Evolutionary conservation across 2,329 filamentous ascomycete species (phyloP), one percentile per base, ranked within the genome.

Genomic region (Colletotrichum neosansevieriae): DNA sequence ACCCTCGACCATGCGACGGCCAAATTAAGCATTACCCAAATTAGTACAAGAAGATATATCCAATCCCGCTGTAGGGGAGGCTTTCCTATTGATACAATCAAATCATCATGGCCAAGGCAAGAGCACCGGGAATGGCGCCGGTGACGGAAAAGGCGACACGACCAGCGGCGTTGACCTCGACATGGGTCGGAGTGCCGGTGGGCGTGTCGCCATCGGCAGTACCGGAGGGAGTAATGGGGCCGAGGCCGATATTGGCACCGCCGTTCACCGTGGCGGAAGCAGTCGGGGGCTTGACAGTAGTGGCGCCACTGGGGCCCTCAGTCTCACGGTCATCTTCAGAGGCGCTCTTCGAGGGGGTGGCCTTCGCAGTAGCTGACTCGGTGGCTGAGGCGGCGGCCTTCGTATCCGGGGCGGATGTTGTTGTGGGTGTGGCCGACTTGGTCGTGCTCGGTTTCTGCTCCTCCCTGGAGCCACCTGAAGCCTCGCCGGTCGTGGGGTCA

Each of bases 401-500:
- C 24, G 51, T 40, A 32, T 54, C 51, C 32, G 34, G 11, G 9
- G 51, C 34, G 6, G 53, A 66, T 6, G 62, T 54, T 6, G 58
- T 64, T 6, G 40, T 45, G 9, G 60, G 36, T 15, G 17, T 36
- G 15, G 60, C 58, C 1, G 56, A 19, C 34, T 67, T 57, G 49
- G 54, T 34, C 2, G 51, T 49, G 19, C 44, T 69, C 24, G 70
- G 53, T 21, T 67, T 70, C 15, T 63, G 63, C 12, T 69, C 61
- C 21, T 65, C 61, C 58, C 56, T 69, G 42, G 36, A 13, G 12
- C 45, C 62, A 15, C 15, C 13, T 44, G 21, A 58, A n/a, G 56
- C 59, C 58, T 65, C 66, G 21, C 69, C 71, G 36, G 74, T 76
- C 11, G 73, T 76, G 1, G 77, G 74, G 56, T 75, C 71, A 21